phyloP scores from a whole-genome alignment of 129 eudicot species.

The Lactuca saligna region DNA sequence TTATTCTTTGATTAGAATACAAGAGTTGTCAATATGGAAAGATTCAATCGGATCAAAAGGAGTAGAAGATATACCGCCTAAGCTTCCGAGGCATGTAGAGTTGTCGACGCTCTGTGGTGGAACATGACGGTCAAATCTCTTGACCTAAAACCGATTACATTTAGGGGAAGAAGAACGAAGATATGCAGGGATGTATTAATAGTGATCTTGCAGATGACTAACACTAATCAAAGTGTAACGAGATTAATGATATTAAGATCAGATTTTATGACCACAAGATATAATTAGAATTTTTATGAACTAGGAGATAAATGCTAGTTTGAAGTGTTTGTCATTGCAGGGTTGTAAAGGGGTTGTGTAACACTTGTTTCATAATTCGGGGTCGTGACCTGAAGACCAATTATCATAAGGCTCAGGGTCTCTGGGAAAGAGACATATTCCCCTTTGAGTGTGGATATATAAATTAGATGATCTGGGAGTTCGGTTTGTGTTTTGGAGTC shows the following conservation, averaged over 20 bases:
- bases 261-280: constrained; percentile 58
- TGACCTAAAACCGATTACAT: constrained; percentile 64
- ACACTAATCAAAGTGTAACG: constrained; percentile 61
- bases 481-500: too few relatives aligned
- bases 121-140: constrained; percentile 70
- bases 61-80: constrained; percentile 67
- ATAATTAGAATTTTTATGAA: constrained; percentile 54
- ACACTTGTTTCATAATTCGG: too few relatives aligned
- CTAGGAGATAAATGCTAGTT: constrained; percentile 61
- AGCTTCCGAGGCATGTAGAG: constrained; percentile 67
- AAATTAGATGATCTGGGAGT: too few relatives aligned
- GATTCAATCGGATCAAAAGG: constrained; percentile 89
- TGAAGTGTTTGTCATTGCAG: constrained; percentile 64
- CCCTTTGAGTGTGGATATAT: too few relatives aligned
- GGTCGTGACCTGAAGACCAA: too few relatives aligned
- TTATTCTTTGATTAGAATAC: constrained; percentile 12
- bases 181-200: constrained; percentile 66
- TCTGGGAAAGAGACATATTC: too few relatives aligned
- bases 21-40: constrained; percentile 86
- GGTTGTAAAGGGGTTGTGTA: constrained; percentile 97
- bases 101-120: constrained; percentile 68
- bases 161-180: constrained; percentile 72
- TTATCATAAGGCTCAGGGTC: too few relatives aligned
- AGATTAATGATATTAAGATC: constrained; percentile 67
- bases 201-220: constrained; percentile 65